Evolutionary conservation across 306 rosid genomes (phyloP).

Genomic region (Cyamopsis tetragonoloba): DNA sequence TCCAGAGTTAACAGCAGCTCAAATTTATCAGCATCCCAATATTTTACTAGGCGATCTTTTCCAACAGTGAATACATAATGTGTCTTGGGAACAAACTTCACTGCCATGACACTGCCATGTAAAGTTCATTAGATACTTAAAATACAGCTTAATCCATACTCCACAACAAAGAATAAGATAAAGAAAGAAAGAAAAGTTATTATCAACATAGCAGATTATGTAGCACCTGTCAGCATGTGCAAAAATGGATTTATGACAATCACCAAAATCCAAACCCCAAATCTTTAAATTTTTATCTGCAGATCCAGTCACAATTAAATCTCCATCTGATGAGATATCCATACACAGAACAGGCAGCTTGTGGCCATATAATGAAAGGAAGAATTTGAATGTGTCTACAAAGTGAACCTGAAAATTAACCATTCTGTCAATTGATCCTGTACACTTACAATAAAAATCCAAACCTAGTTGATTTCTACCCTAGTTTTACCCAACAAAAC

Average conservation of each 20-base stretch:
- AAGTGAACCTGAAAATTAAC: slow-evolving; percentile 61
- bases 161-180: neutral
- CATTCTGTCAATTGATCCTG: neutral
- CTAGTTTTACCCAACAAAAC: neutral
- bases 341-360: slow-evolving; percentile 90
- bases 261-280: slow-evolving; percentile 99
- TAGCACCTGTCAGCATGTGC: slow-evolving; percentile 89
- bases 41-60: slow-evolving; percentile 74
- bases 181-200: slow-evolving; percentile 4
- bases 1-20: slow-evolving; percentile 87
- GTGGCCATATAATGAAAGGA: slow-evolving; percentile 87
- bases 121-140: slow-evolving; percentile 31
- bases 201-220: neutral
- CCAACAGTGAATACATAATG: slow-evolving; percentile 93
- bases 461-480: neutral
- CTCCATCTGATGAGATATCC: slow-evolving; percentile 97
- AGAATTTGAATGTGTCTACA: slow-evolving; percentile 68
- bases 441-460: neutral
- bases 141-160: neutral
- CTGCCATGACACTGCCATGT: slow-evolving; percentile 73
- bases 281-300: slow-evolving; percentile 93
- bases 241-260: slow-evolving; percentile 85
- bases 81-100: slow-evolving; percentile 74
- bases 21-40: slow-evolving; percentile 98
- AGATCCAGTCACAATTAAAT: slow-evolving; percentile 87